These are phyloP conservation scores for Boletus subparvulus DNA, from an alignment of 768 basidiomycete species.

Conservation along the genomic window DNA sequence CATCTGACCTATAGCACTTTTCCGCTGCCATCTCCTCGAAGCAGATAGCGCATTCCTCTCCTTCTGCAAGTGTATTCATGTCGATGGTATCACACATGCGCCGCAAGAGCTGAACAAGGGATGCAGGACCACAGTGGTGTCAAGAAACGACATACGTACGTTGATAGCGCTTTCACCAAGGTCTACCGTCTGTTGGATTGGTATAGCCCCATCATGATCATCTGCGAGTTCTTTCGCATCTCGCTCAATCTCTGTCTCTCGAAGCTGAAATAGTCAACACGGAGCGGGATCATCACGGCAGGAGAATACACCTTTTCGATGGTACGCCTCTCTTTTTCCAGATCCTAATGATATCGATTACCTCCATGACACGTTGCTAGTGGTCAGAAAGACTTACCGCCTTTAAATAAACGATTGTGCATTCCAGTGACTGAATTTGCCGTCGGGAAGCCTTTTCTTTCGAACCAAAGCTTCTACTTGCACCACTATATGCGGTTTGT, in stretches of 20 bases:
- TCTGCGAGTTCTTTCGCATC: constrained; percentile 16
- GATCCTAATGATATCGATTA: constrained; percentile 6
- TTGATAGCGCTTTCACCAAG: constrained; percentile 9
- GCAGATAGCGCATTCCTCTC: constrained; percentile 22
- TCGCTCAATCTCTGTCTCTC: constrained; percentile 12
- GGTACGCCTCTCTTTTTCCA: constrained; percentile 10
- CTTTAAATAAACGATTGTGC: not conserved
- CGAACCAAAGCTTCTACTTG: not conserved
- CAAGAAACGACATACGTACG: constrained; percentile 3
- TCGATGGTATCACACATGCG: constrained; percentile 15
- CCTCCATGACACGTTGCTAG: not conserved
- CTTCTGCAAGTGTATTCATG: constrained; percentile 23
- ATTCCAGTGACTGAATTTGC: constrained; percentile 13
- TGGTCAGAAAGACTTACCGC: not conserved
- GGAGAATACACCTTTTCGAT: constrained; percentile 14
- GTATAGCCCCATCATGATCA: not conserved
- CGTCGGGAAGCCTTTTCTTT: not conserved
- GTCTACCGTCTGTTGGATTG: constrained; percentile 1
- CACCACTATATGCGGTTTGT: not conserved
- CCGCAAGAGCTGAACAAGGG: constrained; percentile 14
- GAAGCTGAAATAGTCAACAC: constrained; percentile 11
- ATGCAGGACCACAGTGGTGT: not conserved
- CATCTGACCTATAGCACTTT: constrained; percentile 23
- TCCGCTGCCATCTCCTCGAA: constrained; percentile 14
- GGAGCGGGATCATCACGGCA: not conserved